These are phyloP conservation scores for Endogone sp. DNA, from an alignment of 192 early-diverging fungal species.

Conservation along the genomic window DNA sequence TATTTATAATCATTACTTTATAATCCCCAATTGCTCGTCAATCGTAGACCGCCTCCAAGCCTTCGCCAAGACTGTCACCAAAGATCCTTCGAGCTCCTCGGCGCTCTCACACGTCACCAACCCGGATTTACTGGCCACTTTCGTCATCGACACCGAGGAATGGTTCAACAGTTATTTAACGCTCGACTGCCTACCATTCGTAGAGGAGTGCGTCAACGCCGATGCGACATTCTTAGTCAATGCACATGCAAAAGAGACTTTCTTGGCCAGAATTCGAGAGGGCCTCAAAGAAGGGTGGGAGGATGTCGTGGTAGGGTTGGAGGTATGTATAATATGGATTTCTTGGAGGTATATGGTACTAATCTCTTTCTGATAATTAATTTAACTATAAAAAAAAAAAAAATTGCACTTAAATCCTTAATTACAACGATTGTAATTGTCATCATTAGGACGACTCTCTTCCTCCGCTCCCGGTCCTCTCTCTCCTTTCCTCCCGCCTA, in stretches of 20 bases:
- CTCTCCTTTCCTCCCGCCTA: slow-evolving; percentile 23
- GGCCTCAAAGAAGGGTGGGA: slow-evolving; percentile 36
- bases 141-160: slow-evolving; percentile 24
- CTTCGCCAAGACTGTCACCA: neutral
- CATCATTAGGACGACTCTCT: slow-evolving; percentile 1
- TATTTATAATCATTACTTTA: too few relatives aligned
- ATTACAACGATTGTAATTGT: too few relatives aligned
- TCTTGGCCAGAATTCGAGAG: slow-evolving; percentile 28
- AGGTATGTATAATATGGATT: slow-evolving; percentile 4
- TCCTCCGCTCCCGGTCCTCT: slow-evolving; percentile 13
- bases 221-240: slow-evolving; percentile 25
- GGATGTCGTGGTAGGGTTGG: slow-evolving; percentile 26
- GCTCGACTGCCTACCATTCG: slow-evolving; percentile 27
- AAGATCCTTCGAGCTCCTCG: neutral
- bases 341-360: neutral
- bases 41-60: neutral
- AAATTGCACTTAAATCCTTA: too few relatives aligned
- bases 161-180: slow-evolving; percentile 28
- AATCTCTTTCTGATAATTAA: too few relatives aligned
- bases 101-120: neutral
- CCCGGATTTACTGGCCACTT: slow-evolving; percentile 3
- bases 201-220: slow-evolving; percentile 39
- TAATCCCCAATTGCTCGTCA: neutral
- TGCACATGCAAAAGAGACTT: slow-evolving; percentile 18
- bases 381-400: too few relatives aligned